phyloP scores from a whole-genome alignment of 768 basidiomycete genomes.

The Fomitopsis serialis region DNA sequence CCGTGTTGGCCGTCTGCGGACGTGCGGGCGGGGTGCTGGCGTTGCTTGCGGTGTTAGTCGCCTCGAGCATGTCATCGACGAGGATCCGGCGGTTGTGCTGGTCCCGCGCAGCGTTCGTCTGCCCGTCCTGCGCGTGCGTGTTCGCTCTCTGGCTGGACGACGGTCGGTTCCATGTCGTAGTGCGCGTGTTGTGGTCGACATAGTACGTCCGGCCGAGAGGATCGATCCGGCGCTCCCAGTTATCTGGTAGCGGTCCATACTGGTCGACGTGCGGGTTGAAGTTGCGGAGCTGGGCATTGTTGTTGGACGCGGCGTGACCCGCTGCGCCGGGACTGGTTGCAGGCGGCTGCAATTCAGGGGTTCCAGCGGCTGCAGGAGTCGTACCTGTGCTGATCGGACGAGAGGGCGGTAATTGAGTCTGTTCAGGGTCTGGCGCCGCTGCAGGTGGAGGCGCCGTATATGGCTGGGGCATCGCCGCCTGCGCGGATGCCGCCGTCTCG shows the following conservation, averaged over 20 bases:
- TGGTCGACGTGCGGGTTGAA: conserved; percentile 97
- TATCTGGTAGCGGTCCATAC: conserved; percentile 80
- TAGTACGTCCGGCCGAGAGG: conserved; percentile 96
- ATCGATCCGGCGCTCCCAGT: conserved; percentile 97
- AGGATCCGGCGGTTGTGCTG: conserved; percentile 82
- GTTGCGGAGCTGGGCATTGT: conserved; percentile 51
- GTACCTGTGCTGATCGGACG: conserved; percentile 34
- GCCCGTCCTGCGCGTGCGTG: conserved; percentile 60
- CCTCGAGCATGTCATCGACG: conserved; percentile 82
- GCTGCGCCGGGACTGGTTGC: conserved; percentile 21
- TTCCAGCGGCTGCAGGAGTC: conserved; percentile 15
- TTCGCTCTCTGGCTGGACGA: conserved; percentile 74
- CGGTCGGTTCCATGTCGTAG: conserved; percentile 96
- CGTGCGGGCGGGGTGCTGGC: conserved; percentile 23
- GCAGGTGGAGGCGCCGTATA: conserved; percentile 17
- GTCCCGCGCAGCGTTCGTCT: conserved; percentile 81
- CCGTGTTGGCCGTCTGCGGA: conserved; percentile 27
- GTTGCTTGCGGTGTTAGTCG: conserved; percentile 35
- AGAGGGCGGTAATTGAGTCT: conserved; percentile 9
- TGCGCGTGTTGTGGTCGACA: conserved; percentile 96
- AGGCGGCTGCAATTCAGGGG: conserved; percentile 6
- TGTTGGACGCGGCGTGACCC: conserved; percentile 35
- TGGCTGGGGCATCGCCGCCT: conserved; percentile 35
- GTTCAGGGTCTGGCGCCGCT: conserved; percentile 12
- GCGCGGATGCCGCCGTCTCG: conserved; percentile 33